A percentile compares a stretch with the other conserved stretches of the same genome.
Conservation (phyloP, 108 stramenopile genomes). For the Conticribra guillardii region DNA sequence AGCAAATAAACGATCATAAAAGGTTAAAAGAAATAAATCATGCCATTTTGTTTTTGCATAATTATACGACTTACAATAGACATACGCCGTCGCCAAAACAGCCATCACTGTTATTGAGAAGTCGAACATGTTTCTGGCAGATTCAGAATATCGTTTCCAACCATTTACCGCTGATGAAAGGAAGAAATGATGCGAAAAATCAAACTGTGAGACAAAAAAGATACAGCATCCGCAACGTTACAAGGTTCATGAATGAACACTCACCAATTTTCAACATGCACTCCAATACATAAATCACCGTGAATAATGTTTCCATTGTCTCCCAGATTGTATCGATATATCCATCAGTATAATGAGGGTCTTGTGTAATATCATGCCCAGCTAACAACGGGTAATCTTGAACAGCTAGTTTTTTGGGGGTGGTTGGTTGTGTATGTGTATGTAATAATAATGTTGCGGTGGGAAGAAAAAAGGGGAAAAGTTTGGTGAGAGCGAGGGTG, state of each 20-base stretch:
- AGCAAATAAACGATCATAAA: background rate
- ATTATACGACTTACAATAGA: slow-evolving; percentile 52
- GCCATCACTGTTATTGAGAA: slow-evolving; percentile 62
- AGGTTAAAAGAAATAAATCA: background rate
- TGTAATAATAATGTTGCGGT: too few relatives aligned
- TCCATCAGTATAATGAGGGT: slow-evolving; percentile 30
- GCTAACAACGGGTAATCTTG: slow-evolving; percentile 73
- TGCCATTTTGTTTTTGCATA: background rate
- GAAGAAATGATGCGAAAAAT: too few relatives aligned
- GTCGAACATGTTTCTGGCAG: slow-evolving; percentile 72
- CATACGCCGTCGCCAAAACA: slow-evolving; percentile 60
- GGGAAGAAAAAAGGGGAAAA: too few relatives aligned
- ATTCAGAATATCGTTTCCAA: slow-evolving; percentile 65
- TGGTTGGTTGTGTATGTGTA: too few relatives aligned
- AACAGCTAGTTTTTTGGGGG: too few relatives aligned
- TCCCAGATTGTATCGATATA: slow-evolving; percentile 70
- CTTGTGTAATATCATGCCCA: slow-evolving; percentile 47
- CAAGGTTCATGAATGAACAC: too few relatives aligned
- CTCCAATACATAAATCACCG: slow-evolving; percentile 68
- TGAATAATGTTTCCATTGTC: slow-evolving; percentile 63
- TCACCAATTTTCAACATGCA: slow-evolving; percentile 57
- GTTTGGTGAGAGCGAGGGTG: too few relatives aligned
- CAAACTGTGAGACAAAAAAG: too few relatives aligned
- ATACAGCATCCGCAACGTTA: too few relatives aligned
- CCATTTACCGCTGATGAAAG: slow-evolving; percentile 45